Base-by-base conservation (phyloP, 768 basidiomycete species). In the Hygrophorus russula region DNA sequence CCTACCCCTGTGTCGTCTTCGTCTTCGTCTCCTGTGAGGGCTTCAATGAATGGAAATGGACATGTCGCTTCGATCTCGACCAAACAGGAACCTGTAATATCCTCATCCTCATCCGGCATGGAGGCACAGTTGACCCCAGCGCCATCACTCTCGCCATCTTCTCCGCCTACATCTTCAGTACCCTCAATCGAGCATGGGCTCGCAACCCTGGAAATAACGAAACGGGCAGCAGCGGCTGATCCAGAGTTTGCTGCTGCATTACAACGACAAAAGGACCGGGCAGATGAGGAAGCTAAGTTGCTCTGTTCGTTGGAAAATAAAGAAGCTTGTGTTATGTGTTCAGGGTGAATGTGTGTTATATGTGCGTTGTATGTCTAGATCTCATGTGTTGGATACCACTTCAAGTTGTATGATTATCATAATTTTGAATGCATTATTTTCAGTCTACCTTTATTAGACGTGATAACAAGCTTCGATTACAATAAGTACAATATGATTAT, bases 301-400 rank as follows among this genome's bases (percentile, higher is more conserved):
- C 62, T 74, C 58, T 94, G 92, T 56, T 88, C 86, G 49, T 53
- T 94, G 39, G 90, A 93, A 61, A 94, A 94, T 64, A 92, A 92
- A 70, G 91, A 94, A 43, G 88, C 85, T 1, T 94, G 90, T 57
- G 53, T 91, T 59, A 92, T 92, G 88, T 91, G 88, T 65, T 89
- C 86, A 47, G 84, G 81, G 43, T 88, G 60, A 75, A 14, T 12
- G 30, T 20, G 19, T 28, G n/a, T 17, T 37, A 3, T 37, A n/a
- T n/a, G 18, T 37, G 11, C 20, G 36, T 17, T 37, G 18, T 4
- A 4, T 11, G n/a, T 14, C 11, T 18, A 37, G 17, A 37, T 24
- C 24, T 24, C 24, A 24, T 24, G 3, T 24, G 24, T 24, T 7
- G 24, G 24, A 24, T 24, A 24, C 24, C 24, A 7, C 7, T 24